A percentile compares a stretch with the other conserved stretches of the same genome.
These are phyloP conservation scores for Litsea cubeba DNA, from an alignment of 164 flowering plant species.

Conservation along the genomic window DNA sequence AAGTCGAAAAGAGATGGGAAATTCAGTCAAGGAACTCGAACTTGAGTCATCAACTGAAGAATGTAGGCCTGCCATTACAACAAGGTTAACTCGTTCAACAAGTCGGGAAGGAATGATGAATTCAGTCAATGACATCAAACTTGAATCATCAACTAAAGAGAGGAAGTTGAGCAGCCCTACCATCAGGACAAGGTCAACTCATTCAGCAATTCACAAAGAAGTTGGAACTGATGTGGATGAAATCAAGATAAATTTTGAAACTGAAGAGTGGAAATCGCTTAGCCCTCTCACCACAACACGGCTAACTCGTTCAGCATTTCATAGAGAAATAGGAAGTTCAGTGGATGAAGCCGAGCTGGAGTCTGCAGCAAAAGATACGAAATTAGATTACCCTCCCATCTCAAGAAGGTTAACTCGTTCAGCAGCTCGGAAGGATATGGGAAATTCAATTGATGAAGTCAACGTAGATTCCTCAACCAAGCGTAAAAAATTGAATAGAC, in stretches of 20 bases:
- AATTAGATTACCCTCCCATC: not conserved
- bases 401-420: not conserved
- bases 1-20: not conserved
- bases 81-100: not conserved
- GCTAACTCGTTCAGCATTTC: slow-evolving; percentile 7
- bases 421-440: not conserved
- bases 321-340: not conserved
- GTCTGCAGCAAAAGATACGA: not conserved
- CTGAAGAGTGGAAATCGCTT: not conserved
- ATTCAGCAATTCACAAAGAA: not conserved
- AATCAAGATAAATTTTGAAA: not conserved
- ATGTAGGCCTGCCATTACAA: not conserved
- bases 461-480: not conserved
- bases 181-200: not conserved
- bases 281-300: not conserved
- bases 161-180: not conserved
- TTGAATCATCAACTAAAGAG: not conserved
- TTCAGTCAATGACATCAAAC: not conserved
- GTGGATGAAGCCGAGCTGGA: not conserved
- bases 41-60: not conserved
- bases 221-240: not conserved
- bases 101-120: not conserved
- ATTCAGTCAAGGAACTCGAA: not conserved
- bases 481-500: not conserved
- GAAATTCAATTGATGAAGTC: not conserved